Conservation (phyloP, 2,329 filamentous ascomycete species). For the Emergomyces pasteurianus region DNA sequence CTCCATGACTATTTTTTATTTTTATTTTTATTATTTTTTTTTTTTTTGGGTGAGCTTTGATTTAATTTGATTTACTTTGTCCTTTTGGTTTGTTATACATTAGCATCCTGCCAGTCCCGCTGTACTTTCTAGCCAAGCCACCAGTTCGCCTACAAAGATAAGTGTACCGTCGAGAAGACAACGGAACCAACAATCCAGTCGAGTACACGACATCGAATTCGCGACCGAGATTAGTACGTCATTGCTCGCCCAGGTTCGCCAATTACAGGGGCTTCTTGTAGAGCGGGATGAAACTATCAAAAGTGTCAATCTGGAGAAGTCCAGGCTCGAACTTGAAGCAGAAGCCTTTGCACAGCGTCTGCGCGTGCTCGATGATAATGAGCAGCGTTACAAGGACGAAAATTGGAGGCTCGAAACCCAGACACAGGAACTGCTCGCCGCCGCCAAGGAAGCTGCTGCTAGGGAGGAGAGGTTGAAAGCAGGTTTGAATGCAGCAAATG, state of each 20-base stretch:
- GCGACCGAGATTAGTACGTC: slow-evolving; percentile 97
- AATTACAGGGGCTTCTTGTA: slow-evolving; percentile 69
- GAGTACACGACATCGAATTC: slow-evolving; percentile 92
- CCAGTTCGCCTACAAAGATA: slow-evolving; percentile 78
- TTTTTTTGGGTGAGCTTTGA: not conserved
- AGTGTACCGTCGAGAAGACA: slow-evolving; percentile 77
- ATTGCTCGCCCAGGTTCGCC: slow-evolving; percentile 83
- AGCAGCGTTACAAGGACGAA: slow-evolving; percentile 93
- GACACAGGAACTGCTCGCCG: slow-evolving; percentile 67
- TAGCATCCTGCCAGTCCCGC: slow-evolving; percentile 61
- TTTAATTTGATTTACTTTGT: slow-evolving; percentile 6
- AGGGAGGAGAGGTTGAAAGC: slow-evolving; percentile 73
- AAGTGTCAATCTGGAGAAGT: slow-evolving; percentile 60
- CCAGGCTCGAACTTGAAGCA: slow-evolving; percentile 68
- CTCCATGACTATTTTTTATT: too few species aligned
- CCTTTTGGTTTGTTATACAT: not conserved
- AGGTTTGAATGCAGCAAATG: slow-evolving; percentile 53
- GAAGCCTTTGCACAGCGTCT: slow-evolving; percentile 70
- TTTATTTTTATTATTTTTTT: slow-evolving; percentile 5
- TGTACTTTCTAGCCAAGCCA: slow-evolving; percentile 73
- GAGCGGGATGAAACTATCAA: slow-evolving; percentile 84
- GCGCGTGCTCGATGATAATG: slow-evolving; percentile 77
- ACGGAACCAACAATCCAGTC: slow-evolving; percentile 76
- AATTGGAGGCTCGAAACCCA: slow-evolving; percentile 96
- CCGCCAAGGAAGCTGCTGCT: slow-evolving; percentile 63